phyloP scores from a whole-genome alignment of 1,139 yeast genomes.

The Candida freyschussii region DNA sequence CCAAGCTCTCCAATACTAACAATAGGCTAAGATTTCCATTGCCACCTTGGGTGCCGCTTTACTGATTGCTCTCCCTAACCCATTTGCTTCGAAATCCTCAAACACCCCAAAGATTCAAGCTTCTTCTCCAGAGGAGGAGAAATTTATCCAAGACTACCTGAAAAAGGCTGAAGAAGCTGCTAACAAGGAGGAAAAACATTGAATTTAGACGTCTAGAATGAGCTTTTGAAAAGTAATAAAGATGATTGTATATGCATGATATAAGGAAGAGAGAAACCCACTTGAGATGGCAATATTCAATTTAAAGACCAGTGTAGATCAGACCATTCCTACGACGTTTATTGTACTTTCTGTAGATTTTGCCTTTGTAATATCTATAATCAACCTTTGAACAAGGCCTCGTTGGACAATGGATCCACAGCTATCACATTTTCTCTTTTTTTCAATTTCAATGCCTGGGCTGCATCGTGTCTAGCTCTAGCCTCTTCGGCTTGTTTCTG shows the following conservation, averaged over 20 bases:
- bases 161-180: slow-evolving; percentile 38
- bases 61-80: slow-evolving; percentile 60
- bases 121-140: slow-evolving; percentile 81
- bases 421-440: slow-evolving; percentile 71
- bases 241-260: slow-evolving; percentile 2
- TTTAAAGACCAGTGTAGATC: no score
- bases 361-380: no score
- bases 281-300: slow-evolving; percentile 1
- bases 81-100: slow-evolving; percentile 59
- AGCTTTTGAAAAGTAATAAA: neutral
- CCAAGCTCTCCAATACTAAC: neutral
- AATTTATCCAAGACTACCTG: slow-evolving; percentile 51
- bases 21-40: slow-evolving; percentile 44
- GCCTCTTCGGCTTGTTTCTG: slow-evolving; percentile 82
- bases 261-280: slow-evolving; percentile 1
- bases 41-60: slow-evolving; percentile 65
- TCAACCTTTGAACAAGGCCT: slow-evolving; percentile 56
- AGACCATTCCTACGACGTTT: no score
- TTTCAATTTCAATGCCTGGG: slow-evolving; percentile 68
- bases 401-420: slow-evolving; percentile 82
- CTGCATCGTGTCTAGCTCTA: slow-evolving; percentile 71
- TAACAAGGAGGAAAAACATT: slow-evolving; percentile 18
- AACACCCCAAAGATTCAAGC: slow-evolving; percentile 69
- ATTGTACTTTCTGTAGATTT: no score
- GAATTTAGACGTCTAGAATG: slow-evolving; percentile 6